A percentile compares a stretch with the other conserved stretches of the same genome.
phyloP scores from a whole-genome alignment of 257 asterid genomes.

The Scutellaria minor region DNA sequence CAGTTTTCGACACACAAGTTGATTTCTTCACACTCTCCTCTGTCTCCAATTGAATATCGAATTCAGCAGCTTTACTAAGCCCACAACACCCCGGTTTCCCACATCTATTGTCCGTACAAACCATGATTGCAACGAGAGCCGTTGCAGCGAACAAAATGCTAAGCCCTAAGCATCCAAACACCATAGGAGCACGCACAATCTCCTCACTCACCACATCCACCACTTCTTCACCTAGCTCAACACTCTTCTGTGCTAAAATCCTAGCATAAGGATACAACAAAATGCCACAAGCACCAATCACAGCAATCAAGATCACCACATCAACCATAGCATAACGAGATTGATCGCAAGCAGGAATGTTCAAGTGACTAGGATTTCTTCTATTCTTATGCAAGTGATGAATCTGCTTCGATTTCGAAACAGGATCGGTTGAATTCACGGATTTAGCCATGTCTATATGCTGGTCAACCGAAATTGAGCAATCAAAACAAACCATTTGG shows the following conservation, averaged over 20 bases:
- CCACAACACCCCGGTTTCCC: conserved; percentile 82
- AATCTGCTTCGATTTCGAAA: conserved; percentile 63
- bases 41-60: conserved; percentile 87
- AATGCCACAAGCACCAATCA: conserved; percentile 68
- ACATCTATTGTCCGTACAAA: conserved; percentile 62
- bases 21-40: conserved; percentile 72
- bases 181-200: conserved; percentile 66
- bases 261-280: conserved; percentile 66
- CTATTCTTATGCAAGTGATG: conserved; percentile 54
- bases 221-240: conserved; percentile 58
- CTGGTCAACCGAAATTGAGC: conserved; percentile 69
- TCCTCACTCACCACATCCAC: conserved; percentile 65
- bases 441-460: conserved; percentile 70
- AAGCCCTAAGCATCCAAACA: conserved; percentile 81
- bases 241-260: conserved; percentile 41
- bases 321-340: conserved; percentile 77
- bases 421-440: conserved; percentile 54
- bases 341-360: conserved; percentile 72
- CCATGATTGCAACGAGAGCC: conserved; percentile 62
- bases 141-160: conserved; percentile 60
- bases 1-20: conserved; percentile 37
- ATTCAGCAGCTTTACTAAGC: conserved; percentile 82
- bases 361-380: conserved; percentile 43
- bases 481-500: conserved; percentile 83
- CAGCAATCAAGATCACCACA: conserved; percentile 75